Conservation (phyloP, 257 asterid species). For the Ballota nigra region DNA sequence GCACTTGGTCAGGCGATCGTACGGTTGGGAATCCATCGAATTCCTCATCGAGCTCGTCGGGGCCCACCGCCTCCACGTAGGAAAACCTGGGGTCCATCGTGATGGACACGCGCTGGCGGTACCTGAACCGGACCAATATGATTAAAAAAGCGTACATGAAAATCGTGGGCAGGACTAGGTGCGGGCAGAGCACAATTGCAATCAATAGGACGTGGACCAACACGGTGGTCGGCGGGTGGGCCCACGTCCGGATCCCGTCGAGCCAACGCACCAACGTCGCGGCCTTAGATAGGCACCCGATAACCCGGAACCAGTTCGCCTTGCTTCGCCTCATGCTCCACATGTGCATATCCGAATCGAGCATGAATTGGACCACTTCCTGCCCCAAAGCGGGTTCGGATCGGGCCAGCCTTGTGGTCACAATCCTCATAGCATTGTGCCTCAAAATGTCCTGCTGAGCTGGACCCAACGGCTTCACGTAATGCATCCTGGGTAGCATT, state of each 20-base stretch:
- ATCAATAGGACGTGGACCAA: constrained; percentile 59
- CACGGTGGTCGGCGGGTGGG: constrained; percentile 66
- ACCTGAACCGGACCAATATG: constrained; percentile 48
- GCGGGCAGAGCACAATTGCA: constrained; percentile 73
- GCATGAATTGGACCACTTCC: constrained; percentile 86
- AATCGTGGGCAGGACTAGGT: constrained; percentile 59
- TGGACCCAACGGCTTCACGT: constrained; percentile 78
- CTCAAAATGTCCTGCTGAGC: constrained; percentile 79
- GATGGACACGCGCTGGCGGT: constrained; percentile 50
- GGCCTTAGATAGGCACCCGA: constrained; percentile 69
- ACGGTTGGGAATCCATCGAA: constrained; percentile 74
- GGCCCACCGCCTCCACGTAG: constrained; percentile 56
- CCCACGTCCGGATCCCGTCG: constrained; percentile 65
- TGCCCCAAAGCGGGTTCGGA: constrained; percentile 85
- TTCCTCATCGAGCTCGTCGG: constrained; percentile 83
- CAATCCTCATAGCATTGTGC: constrained; percentile 77
- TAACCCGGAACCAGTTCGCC: constrained; percentile 87
- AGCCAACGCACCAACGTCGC: constrained; percentile 69
- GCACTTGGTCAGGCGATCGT: constrained; percentile 54
- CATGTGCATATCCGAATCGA: constrained; percentile 76
- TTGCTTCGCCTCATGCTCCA: constrained; percentile 97
- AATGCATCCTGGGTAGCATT: constrained; percentile 81
- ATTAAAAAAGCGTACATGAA: constrained; percentile 75
- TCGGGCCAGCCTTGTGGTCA: constrained; percentile 63
- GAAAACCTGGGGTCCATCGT: constrained; percentile 68